Evolutionary conservation across 2,329 filamentous ascomycete species (phyloP).

Genomic region (Diaporthe ampelina): DNA sequence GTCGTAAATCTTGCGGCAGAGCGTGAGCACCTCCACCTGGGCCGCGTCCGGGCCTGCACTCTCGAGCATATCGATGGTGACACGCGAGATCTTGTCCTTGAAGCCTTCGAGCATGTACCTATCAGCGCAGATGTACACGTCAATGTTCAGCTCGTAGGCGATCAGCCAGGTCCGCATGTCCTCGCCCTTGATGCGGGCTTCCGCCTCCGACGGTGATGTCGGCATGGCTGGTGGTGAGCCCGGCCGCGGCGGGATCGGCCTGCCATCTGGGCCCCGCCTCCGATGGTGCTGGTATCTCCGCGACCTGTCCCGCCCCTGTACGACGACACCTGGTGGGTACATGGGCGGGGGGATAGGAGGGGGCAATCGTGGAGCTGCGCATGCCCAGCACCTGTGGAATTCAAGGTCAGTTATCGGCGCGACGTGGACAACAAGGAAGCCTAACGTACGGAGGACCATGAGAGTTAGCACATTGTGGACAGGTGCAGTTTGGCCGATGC

Average conservation of each 20-base stretch:
- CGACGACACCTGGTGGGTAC: slow-evolving; percentile 33
- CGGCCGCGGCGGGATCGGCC: slow-evolving; percentile 29
- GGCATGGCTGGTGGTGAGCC: slow-evolving; percentile 39
- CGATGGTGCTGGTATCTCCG: slow-evolving; percentile 35
- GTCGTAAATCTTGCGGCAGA: slow-evolving; percentile 59
- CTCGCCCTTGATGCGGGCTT: slow-evolving; percentile 56
- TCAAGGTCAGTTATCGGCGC: slow-evolving; percentile 1
- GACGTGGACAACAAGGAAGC: slow-evolving; percentile 33
- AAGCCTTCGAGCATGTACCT: slow-evolving; percentile 63
- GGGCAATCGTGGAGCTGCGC: slow-evolving; percentile 52
- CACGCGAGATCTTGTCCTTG: slow-evolving; percentile 57
- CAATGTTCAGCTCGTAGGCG: slow-evolving; percentile 61
- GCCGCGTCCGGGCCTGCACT: slow-evolving; percentile 58
- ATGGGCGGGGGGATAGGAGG: slow-evolving; percentile 47
- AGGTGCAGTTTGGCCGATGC: slow-evolving; percentile 61
- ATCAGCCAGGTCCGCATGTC: slow-evolving; percentile 63
- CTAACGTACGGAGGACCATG: slow-evolving; percentile 47
- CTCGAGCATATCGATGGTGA: slow-evolving; percentile 62
- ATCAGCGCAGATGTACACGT: slow-evolving; percentile 64
- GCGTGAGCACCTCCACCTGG: slow-evolving; percentile 57
- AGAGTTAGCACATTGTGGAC: slow-evolving; percentile 55
- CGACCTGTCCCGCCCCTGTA: slow-evolving; percentile 24
- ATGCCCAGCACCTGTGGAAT: slow-evolving; percentile 55
- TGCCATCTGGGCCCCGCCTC: slow-evolving; percentile 36
- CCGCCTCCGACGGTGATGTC: slow-evolving; percentile 43